These are phyloP conservation scores for Hirsutella thompsonii DNA, from an alignment of 2,329 filamentous ascomycete genomes.

Conservation along the genomic window DNA sequence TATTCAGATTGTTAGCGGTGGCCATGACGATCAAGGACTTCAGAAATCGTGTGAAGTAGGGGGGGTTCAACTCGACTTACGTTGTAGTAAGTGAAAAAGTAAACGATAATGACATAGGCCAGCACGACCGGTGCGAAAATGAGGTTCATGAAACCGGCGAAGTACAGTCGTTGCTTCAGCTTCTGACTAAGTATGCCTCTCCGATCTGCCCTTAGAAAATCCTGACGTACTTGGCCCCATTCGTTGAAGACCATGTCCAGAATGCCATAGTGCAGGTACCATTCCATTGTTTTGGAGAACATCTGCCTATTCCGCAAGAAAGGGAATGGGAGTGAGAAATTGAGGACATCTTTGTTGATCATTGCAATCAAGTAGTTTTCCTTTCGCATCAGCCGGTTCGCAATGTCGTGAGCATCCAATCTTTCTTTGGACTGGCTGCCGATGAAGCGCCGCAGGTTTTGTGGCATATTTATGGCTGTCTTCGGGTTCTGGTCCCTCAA, in stretches of 20 bases:
- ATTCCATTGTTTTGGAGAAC: constrained; percentile 82
- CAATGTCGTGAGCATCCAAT: constrained; percentile 92
- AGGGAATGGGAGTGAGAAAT: constrained; percentile 75
- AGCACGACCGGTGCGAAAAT: constrained; percentile 78
- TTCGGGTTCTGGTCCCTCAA: constrained; percentile 77
- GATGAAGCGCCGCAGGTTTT: constrained; percentile 42
- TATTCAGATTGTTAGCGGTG: constrained; percentile 16
- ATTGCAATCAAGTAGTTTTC: constrained; percentile 96
- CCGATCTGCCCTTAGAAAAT: constrained; percentile 75
- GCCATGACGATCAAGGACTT: neutral
- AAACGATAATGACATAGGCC: constrained; percentile 75
- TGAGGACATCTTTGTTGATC: constrained; percentile 91
- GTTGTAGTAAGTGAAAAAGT: constrained; percentile 92
- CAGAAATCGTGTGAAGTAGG: too few relatives aligned
- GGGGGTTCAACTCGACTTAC: constrained; percentile 28
- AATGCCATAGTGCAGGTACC: constrained; percentile 82
- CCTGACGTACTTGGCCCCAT: constrained; percentile 70
- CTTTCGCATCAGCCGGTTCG: constrained; percentile 88
- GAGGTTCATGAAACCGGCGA: constrained; percentile 77
- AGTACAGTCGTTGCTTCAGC: constrained; percentile 63
- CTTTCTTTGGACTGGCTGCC: constrained; percentile 85
- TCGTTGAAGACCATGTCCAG: constrained; percentile 91
- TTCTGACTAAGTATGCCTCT: constrained; percentile 67
- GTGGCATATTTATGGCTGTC: constrained; percentile 48
- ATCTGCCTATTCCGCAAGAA: constrained; percentile 68